Evolutionary conservation across 805 yeast species (phyloP), one percentile per base, ranked within the genome.

Genomic region (Spathaspora girioi): DNA sequence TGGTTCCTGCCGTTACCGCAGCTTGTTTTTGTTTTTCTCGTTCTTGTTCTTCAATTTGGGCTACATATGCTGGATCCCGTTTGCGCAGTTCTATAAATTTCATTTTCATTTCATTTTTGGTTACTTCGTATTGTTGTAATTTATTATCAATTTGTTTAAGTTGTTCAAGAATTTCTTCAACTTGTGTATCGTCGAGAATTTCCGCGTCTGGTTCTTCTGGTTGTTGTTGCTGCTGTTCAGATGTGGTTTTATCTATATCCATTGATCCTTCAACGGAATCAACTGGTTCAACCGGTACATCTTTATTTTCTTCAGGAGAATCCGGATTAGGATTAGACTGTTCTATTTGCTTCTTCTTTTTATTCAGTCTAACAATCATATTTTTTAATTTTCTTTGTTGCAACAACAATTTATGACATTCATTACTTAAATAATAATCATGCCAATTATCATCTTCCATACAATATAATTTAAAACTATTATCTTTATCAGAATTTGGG

Each of bases 381-480:
- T 75, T 74, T 60, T 84, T 86, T 56, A 75, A 75, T 59, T 78
- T 82, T 53, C 88, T 72, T 63, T 83, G 85, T 40, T 76, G 71
- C 54, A 87, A 69, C 50, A 87, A 69, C 46, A 79, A 73, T 61
- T 83, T 84, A 66, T 88, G 94, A 59, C 86, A 82, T 62, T 76
- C 82, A 32, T 92, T 91, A 57, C 89, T 82, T 56, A 83, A 79
- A 20, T 70, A 70, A 69, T 88, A 88, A 67, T 88, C 92, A 66
- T 87, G 94, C 60, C 86, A 86, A 48, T 78, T 76, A 60, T 88
- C 94, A 69, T 88, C 94, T 29, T 91, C 81, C 26, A 88, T 81
- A 44, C 93, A 86, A 65, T 89, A 92, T 58, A 89, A 66, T 68
- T 87, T 89, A 71, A 91, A 92, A 54, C 94, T 85, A 58, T 84